Conservation (phyloP, 2,329 filamentous ascomycete genomes). For the Monosporascus sp. region DNA sequence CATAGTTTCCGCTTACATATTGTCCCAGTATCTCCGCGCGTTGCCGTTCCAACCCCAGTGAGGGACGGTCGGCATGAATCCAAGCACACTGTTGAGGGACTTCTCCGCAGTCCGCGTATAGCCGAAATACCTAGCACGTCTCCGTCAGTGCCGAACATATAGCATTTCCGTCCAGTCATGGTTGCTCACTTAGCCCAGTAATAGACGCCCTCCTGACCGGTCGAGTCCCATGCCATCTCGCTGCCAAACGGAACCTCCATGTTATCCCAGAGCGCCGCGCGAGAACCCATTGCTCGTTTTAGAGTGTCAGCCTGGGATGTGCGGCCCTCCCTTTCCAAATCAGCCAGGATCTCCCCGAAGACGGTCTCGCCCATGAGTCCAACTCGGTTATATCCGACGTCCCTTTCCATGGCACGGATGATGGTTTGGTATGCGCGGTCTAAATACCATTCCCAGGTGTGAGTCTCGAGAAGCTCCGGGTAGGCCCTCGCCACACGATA, state of each 20-base stretch:
- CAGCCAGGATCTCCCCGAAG: constrained; percentile 46
- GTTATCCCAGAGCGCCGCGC: constrained; percentile 45
- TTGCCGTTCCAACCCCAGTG: constrained; percentile 62
- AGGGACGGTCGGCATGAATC: constrained; percentile 51
- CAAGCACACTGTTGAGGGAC: constrained; percentile 48
- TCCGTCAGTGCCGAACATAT: not conserved
- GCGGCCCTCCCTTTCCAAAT: constrained; percentile 43
- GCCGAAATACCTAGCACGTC: constrained; percentile 39
- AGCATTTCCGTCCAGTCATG: not conserved
- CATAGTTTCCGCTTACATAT: constrained; percentile 33
- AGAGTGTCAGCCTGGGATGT: constrained; percentile 33
- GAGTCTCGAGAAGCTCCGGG: constrained; percentile 34
- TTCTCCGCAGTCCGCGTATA: constrained; percentile 40
- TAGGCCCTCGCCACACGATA: constrained; percentile 49
- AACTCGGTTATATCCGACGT: constrained; percentile 38
- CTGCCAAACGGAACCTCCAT: constrained; percentile 51
- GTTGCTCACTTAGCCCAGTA: constrained; percentile 46
- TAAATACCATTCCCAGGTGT: constrained; percentile 51
- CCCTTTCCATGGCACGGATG: constrained; percentile 30
- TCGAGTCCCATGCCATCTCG: constrained; percentile 60
- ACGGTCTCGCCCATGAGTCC: constrained; percentile 58
- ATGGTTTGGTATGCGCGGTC: constrained; percentile 48
- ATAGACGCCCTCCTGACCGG: constrained; percentile 56
- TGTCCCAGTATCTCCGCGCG: constrained; percentile 57
- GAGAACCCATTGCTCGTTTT: constrained; percentile 40